Evolutionary conservation across 2,329 filamentous ascomycete genomes (phyloP).

Genomic region (Celoporthe dispersa): DNA sequence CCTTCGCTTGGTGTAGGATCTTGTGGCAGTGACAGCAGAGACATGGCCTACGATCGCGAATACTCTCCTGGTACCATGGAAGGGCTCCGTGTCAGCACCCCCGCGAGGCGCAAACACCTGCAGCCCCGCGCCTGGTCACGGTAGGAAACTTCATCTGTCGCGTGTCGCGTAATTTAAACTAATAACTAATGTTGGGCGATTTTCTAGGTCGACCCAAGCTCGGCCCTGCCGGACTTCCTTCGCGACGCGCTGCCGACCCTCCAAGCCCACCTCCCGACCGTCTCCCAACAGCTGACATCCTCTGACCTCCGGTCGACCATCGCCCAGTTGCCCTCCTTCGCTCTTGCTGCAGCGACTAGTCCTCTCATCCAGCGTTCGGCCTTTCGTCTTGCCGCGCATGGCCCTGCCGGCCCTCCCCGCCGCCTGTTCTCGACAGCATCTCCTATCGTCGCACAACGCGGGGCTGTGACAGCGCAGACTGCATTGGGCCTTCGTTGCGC

Average conservation of each 20-base stretch:
- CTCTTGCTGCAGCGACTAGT: slow-evolving; percentile 37
- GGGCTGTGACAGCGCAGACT: background rate
- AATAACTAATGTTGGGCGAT: slow-evolving; percentile 14
- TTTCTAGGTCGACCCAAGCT: slow-evolving; percentile 14
- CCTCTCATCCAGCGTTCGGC: slow-evolving; percentile 31
- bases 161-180: background rate
- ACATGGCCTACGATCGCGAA: slow-evolving; percentile 48
- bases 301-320: slow-evolving; percentile 41
- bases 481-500: slow-evolving; percentile 12
- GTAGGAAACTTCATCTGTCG: background rate
- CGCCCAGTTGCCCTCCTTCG: slow-evolving; percentile 37
- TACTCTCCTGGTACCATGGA: slow-evolving; percentile 43
- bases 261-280: slow-evolving; percentile 23
- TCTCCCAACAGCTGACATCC: slow-evolving; percentile 32
- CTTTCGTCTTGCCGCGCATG: slow-evolving; percentile 12
- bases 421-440: slow-evolving; percentile 25
- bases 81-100: slow-evolving; percentile 20
- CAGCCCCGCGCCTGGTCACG: background rate
- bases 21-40: slow-evolving; percentile 47
- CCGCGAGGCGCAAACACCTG: slow-evolving; percentile 4
- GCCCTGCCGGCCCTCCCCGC: background rate
- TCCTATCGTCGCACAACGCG: background rate
- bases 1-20: slow-evolving; percentile 41
- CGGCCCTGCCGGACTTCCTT: slow-evolving; percentile 22
- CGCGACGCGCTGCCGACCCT: slow-evolving; percentile 8